Percentiles rank a stretch among this genome's conserved stretches.
Evolutionary conservation across 2,329 filamentous ascomycete genomes (phyloP).

Genomic region (Plectosphaerella plurivora): DNA sequence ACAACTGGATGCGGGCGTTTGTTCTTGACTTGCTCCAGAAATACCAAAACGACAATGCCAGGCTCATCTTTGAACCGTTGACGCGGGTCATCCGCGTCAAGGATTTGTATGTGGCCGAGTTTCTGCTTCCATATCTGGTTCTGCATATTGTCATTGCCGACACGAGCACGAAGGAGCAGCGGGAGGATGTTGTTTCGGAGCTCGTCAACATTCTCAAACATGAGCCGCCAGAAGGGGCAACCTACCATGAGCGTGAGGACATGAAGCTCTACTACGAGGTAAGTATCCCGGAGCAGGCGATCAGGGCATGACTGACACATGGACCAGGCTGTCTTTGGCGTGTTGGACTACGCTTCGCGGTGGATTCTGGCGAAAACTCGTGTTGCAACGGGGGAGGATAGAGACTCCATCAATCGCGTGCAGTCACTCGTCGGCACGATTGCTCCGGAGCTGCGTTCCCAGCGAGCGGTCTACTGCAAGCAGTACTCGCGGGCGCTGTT

Average conservation of each 20-base stretch:
- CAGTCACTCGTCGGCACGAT: constrained; percentile 55
- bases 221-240: constrained; percentile 42
- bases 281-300: constrained; percentile 20
- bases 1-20: constrained; percentile 75
- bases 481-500: constrained; percentile 91
- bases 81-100: constrained; percentile 80
- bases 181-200: constrained; percentile 65
- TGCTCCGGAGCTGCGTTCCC: constrained; percentile 69
- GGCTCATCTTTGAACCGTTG: constrained; percentile 75
- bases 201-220: constrained; percentile 70
- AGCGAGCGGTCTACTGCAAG: constrained; percentile 85
- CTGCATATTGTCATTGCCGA: constrained; percentile 79
- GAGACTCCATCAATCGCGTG: constrained; percentile 44
- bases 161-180: constrained; percentile 53
- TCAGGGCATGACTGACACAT: constrained; percentile 5
- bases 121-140: constrained; percentile 82
- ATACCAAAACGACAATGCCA: constrained; percentile 68
- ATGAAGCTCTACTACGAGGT: constrained; percentile 86
- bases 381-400: constrained; percentile 28
- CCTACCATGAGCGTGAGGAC: constrained; percentile 64
- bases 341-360: constrained; percentile 85
- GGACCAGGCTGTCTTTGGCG: constrained; percentile 73
- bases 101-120: constrained; percentile 80
- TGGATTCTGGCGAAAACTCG: constrained; percentile 78
- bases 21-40: constrained; percentile 78